A percentile compares a stretch with the other conserved stretches of the same genome.
Evolutionary conservation across 768 basidiomycete genomes (phyloP).

Genomic region (Tricholoma hemisulphureum): DNA sequence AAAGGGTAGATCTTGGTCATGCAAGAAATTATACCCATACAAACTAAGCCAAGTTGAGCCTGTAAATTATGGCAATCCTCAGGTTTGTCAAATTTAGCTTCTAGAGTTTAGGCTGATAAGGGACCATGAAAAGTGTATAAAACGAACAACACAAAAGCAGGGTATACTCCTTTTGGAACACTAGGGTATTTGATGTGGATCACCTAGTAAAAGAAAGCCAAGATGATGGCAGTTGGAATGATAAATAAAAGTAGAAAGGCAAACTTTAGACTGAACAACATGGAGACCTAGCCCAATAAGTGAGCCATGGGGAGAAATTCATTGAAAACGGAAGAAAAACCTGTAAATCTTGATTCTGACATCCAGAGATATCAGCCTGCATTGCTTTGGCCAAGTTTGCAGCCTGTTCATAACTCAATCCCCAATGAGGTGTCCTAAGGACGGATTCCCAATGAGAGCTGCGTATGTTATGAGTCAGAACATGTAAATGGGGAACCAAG

Average conservation of each 20-base stretch:
- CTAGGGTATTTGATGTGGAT: not conserved
- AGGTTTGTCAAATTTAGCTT: not conserved
- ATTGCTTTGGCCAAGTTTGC: constrained; percentile 4
- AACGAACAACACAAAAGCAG: not conserved
- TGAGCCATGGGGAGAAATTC: not conserved
- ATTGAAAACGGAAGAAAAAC: not conserved
- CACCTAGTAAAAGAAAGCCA: not conserved
- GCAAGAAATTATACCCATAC: not conserved
- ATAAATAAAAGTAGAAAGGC: not conserved
- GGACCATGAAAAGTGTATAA: too few relatives aligned
- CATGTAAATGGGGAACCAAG: not conserved
- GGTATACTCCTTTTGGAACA: not conserved
- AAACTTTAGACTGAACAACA: not conserved
- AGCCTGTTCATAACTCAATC: constrained; percentile 8
- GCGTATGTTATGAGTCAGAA: not conserved
- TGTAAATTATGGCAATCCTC: not conserved
- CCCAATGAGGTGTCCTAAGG: not conserved
- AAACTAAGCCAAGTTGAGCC: not conserved
- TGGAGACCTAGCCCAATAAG: not conserved
- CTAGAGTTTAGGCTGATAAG: not conserved
- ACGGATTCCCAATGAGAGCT: constrained; percentile 5
- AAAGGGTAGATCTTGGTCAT: not conserved
- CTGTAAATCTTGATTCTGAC: not conserved
- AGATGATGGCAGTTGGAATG: not conserved
- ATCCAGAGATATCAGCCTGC: not conserved